Percentiles rank a stretch among this genome's conserved stretches.
These are phyloP conservation scores for Metschnikowia amazonensis DNA, from an alignment of 805 yeast species.

Conservation along the genomic window DNA sequence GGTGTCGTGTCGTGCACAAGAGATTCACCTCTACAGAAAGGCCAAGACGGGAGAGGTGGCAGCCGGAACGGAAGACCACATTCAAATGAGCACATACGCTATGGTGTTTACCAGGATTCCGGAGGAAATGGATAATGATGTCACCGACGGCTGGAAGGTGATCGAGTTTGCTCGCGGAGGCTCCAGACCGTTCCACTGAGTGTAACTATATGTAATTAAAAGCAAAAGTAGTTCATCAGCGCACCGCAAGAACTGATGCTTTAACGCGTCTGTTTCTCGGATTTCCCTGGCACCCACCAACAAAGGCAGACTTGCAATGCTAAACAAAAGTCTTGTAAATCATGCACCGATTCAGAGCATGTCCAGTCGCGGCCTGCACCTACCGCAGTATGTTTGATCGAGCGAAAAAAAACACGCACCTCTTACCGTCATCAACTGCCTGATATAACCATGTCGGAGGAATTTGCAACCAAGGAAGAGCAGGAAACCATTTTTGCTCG, in stretches of 20 bases:
- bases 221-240: not conserved
- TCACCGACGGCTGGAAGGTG: conserved; percentile 96
- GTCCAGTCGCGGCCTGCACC: conserved; percentile 3
- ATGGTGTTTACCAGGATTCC: conserved; percentile 92
- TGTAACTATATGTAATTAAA: not conserved
- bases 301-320: too few species aligned
- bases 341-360: not conserved
- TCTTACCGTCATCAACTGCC: not conserved
- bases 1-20: conserved; percentile 95
- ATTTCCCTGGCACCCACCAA: too few species aligned
- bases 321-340: not conserved
- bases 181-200: conserved; percentile 66
- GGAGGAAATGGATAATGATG: conserved; percentile 83
- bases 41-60: conserved; percentile 90
- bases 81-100: conserved; percentile 89
- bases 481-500: conserved; percentile 60
- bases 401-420: conserved; percentile 4
- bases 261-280: too few species aligned
- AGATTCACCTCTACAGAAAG: conserved; percentile 82
- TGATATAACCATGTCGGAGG: conserved; percentile 36
- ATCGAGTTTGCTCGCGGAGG: conserved; percentile 93
- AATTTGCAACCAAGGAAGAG: conserved; percentile 65
- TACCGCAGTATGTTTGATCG: not conserved
- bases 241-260: not conserved
- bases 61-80: conserved; percentile 94